Conservation (phyloP, 2,329 filamentous ascomycete species). For the Plenodomus lindquistii region DNA sequence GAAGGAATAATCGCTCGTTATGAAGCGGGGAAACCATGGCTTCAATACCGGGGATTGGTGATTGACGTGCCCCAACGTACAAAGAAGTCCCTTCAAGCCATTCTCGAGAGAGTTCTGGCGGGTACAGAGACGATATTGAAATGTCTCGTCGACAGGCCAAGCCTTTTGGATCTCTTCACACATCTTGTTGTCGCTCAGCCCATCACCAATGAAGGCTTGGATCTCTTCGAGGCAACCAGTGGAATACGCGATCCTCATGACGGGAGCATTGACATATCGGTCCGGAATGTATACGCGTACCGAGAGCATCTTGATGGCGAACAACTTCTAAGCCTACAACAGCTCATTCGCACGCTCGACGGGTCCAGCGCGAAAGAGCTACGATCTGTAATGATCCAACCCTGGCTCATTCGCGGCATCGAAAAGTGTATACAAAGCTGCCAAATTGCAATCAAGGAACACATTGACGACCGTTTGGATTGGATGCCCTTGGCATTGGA, state of each 20-base stretch:
- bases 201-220: conserved; percentile 22
- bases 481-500: conserved; percentile 26
- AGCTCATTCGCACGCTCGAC: conserved; percentile 21
- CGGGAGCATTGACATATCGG: conserved; percentile 11
- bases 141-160: not conserved
- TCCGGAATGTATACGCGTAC: conserved; percentile 13
- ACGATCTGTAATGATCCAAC: conserved; percentile 16
- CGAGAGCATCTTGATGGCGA: conserved; percentile 18
- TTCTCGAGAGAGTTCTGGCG: conserved; percentile 14
- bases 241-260: conserved; percentile 15
- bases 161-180: conserved; percentile 23
- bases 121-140: conserved; percentile 9
- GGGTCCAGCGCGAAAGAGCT: conserved; percentile 15
- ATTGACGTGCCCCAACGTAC: conserved; percentile 26
- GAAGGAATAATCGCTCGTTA: conserved; percentile 31
- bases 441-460: conserved; percentile 17
- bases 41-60: conserved; percentile 23
- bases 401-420: conserved; percentile 25
- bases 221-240: conserved; percentile 25
- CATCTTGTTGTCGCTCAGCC: conserved; percentile 17
- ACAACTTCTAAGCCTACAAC: conserved; percentile 20
- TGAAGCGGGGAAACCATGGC: conserved; percentile 6
- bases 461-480: conserved; percentile 15
- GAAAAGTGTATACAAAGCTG: conserved; percentile 29
- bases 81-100: conserved; percentile 17